phyloP scores from a whole-genome alignment of 495 filamentous ascomycete genomes.

The Pyrenula aspistea region DNA sequence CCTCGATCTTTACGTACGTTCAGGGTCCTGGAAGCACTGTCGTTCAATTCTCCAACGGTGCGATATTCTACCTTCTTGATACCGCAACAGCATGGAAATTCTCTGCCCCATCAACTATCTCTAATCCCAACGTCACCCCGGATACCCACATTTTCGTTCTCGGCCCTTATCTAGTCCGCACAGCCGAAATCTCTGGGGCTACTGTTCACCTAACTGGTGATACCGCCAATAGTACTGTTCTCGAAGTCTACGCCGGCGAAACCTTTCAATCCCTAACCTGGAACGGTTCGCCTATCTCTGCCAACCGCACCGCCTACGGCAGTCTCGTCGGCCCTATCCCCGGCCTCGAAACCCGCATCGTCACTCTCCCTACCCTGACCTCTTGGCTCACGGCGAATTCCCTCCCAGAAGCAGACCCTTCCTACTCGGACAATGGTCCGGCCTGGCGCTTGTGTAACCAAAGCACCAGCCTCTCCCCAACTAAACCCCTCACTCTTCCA shows the following conservation, averaged over 20 bases:
- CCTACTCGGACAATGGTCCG: slow-evolving; percentile 49
- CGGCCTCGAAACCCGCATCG: slow-evolving; percentile 27
- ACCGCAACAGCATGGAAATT: slow-evolving; percentile 35
- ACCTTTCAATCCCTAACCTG: slow-evolving; percentile 34
- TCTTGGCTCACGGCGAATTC: slow-evolving; percentile 54
- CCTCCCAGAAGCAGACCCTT: slow-evolving; percentile 48
- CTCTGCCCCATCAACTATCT: slow-evolving; percentile 31
- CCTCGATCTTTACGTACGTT: slow-evolving; percentile 24
- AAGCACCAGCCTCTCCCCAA: slow-evolving; percentile 41
- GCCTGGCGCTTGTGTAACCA: slow-evolving; percentile 52
- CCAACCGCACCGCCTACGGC: slow-evolving; percentile 28
- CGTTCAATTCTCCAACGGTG: slow-evolving; percentile 34
- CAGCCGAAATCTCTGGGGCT: slow-evolving; percentile 31
- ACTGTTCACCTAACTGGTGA: slow-evolving; percentile 50
- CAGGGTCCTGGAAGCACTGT: slow-evolving; percentile 26
- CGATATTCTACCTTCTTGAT: slow-evolving; percentile 42
- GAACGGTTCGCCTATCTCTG: slow-evolving; percentile 33
- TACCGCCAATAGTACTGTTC: slow-evolving; percentile 45
- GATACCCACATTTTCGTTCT: slow-evolving; percentile 52
- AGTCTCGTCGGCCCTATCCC: slow-evolving; percentile 33
- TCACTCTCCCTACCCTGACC: slow-evolving; percentile 40
- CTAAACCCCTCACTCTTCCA: slow-evolving; percentile 42
- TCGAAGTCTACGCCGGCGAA: slow-evolving; percentile 48
- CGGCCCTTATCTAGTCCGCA: slow-evolving; percentile 52
- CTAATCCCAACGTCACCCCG: slow-evolving; percentile 18